Evolutionary conservation across 176 grass and related monocot genomes (phyloP).

Genomic region (Thalia dealbata): DNA sequence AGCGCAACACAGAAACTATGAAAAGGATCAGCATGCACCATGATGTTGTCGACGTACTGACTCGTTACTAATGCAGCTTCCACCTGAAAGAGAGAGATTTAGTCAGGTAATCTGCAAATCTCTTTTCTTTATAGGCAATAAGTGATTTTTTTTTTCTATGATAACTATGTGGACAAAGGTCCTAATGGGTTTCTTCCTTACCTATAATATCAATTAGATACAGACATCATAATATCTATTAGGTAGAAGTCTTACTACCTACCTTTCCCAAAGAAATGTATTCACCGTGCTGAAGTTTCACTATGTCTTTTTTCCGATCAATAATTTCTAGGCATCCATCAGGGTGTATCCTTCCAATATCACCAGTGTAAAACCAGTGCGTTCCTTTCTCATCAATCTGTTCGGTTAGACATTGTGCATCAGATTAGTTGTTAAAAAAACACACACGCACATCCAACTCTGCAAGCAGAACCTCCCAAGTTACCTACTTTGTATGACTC

Average conservation of each 20-base stretch:
- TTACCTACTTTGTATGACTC: slow-evolving; percentile 76
- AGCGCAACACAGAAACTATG: slow-evolving; percentile 69
- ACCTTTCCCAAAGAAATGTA: slow-evolving; percentile 96
- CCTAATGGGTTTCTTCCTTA: too few relatives aligned
- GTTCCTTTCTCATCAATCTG: slow-evolving; percentile 78
- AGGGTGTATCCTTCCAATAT: slow-evolving; percentile 71
- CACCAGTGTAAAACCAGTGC: slow-evolving; percentile 90
- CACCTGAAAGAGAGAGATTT: slow-evolving; percentile 36
- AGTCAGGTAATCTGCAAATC: not conserved
- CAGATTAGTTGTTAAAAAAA: not conserved
- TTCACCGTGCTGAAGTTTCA: slow-evolving; percentile 97
- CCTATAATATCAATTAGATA: too few relatives aligned
- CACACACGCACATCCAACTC: not conserved
- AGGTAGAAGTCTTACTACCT: too few relatives aligned
- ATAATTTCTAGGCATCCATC: slow-evolving; percentile 93
- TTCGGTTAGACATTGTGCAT: not conserved
- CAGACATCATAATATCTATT: too few relatives aligned
- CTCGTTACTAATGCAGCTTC: slow-evolving; percentile 58
- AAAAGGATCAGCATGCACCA: slow-evolving; percentile 77
- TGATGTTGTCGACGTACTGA: slow-evolving; percentile 76
- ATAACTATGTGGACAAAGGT: too few relatives aligned
- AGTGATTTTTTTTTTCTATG: too few relatives aligned
- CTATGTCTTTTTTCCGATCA: slow-evolving; percentile 93
- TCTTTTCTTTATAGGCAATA: too few relatives aligned
- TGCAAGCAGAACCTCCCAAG: not conserved